Conservation (phyloP, 1,284 basidiomycete genomes). For the Ustilago hordei region DNA sequence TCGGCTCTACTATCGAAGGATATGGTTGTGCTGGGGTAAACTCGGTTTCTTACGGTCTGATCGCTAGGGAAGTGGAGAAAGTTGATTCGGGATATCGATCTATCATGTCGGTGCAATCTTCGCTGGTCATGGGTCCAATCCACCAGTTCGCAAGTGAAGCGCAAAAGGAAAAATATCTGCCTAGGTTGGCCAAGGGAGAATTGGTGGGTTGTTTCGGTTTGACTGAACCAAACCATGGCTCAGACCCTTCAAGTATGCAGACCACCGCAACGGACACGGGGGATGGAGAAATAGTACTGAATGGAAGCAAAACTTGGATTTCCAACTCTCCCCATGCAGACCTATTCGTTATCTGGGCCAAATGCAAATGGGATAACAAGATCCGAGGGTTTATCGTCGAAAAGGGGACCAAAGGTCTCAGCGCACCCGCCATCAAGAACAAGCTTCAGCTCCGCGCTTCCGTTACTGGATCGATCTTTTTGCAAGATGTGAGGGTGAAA, state of each 20-base stretch:
- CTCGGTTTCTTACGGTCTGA: conserved; percentile 90
- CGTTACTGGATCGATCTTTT: conserved; percentile 91
- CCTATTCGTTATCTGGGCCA: conserved; percentile 92
- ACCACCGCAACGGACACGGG: conserved; percentile 85
- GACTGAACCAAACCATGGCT: conserved; percentile 96
- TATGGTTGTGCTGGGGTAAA: conserved; percentile 95
- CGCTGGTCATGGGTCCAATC: conserved; percentile 98
- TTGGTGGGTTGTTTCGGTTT: conserved; percentile 92
- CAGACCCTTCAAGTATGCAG: conserved; percentile 93
- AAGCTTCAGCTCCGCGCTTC: conserved; percentile 91
- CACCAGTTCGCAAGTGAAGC: conserved; percentile 86
- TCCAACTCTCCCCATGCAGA: conserved; percentile 79
- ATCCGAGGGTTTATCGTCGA: conserved; percentile 92
- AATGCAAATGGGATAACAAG: conserved; percentile 91
- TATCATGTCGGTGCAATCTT: conserved; percentile 95
- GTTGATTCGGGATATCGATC: conserved; percentile 96
- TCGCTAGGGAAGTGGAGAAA: conserved; percentile 91
- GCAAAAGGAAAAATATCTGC: conserved; percentile 92
- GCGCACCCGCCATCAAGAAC: conserved; percentile 89
- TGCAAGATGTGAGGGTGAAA: conserved; percentile 71
- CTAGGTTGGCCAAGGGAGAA: conserved; percentile 86
- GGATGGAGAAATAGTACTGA: conserved; percentile 84
- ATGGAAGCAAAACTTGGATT: conserved; percentile 97
- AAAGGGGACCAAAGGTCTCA: conserved; percentile 88
- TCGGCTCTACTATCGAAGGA: conserved; percentile 90